These are phyloP conservation scores for Botryotinia calthae DNA, from an alignment of 2,329 filamentous ascomycete species.

Conservation along the genomic window DNA sequence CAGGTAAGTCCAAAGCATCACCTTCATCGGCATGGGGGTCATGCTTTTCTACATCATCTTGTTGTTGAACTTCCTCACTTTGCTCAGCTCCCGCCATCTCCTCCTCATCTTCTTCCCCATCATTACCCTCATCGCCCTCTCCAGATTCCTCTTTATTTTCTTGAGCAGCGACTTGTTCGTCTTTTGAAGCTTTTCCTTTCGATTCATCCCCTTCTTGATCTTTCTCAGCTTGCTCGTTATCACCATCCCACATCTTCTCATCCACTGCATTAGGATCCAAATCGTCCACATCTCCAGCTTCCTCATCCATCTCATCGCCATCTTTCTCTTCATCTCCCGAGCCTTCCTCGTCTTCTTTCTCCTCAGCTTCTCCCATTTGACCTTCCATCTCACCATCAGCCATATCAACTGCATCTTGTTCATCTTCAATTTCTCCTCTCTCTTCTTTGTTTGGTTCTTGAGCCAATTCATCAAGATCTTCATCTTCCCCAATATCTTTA, in stretches of 20 bases:
- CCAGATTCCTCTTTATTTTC: conserved; percentile 59
- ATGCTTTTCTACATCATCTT: conserved; percentile 59
- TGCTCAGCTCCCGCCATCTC: conserved; percentile 56
- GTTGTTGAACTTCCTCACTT: conserved; percentile 50
- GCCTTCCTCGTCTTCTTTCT: conserved; percentile 61
- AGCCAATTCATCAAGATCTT: conserved; percentile 87
- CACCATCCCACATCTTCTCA: conserved; percentile 98
- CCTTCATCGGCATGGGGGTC: conserved; percentile 67
- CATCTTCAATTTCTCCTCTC: conserved; percentile 67
- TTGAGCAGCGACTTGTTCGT: conserved; percentile 47
- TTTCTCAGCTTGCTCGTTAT: conserved; percentile 74
- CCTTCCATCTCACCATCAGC: conserved; percentile 90
- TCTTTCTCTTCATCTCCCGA: conserved; percentile 64
- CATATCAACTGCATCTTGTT: conserved; percentile 88
- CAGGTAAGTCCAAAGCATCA: conserved; percentile 65
- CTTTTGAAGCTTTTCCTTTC: conserved; percentile 65
- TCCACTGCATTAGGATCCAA: conserved; percentile 87
- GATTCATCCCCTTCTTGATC: conserved; percentile 74
- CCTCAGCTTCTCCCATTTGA: conserved; percentile 66
- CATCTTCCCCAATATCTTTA: conserved; percentile 91
- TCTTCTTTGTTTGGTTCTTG: conserved; percentile 68
- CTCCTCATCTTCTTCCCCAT: conserved; percentile 47
- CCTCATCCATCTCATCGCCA: conserved; percentile 75
- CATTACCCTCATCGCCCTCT: conserved; percentile 50
- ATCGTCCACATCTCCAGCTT: conserved; percentile 87